Evolutionary conservation across 371 early-diverging fungal genomes (phyloP).

Genomic region (Apophysomyces ossiformis): DNA sequence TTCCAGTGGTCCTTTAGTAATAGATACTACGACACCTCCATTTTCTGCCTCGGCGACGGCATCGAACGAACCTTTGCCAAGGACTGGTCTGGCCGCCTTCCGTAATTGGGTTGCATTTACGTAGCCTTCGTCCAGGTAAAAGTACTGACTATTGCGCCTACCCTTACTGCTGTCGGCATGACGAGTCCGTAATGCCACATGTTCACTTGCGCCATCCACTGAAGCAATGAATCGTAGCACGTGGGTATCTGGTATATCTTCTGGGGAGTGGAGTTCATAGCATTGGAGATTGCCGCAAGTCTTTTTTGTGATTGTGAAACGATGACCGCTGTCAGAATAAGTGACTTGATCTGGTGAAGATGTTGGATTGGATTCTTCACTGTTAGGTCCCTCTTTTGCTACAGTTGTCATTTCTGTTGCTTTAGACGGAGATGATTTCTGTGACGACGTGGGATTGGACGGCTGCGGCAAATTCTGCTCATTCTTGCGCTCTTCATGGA

Average conservation of each 20-base stretch:
- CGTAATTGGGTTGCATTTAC: conserved; percentile 63
- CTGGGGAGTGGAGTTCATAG: conserved; percentile 41
- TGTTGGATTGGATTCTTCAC: not conserved
- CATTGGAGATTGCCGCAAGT: conserved; percentile 32
- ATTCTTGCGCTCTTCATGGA: not conserved
- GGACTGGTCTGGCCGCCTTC: conserved; percentile 51
- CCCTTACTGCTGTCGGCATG: conserved; percentile 24
- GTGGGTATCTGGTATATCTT: conserved; percentile 41
- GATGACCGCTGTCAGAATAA: conserved; percentile 13
- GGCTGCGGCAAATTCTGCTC: not conserved
- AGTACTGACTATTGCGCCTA: conserved; percentile 26
- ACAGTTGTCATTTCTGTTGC: not conserved
- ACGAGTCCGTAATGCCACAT: conserved; percentile 36
- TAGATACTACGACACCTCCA: conserved; percentile 28
- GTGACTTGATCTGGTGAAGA: not conserved
- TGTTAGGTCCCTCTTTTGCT: not conserved
- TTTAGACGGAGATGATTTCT: not conserved
- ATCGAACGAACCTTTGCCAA: conserved; percentile 56
- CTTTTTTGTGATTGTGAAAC: conserved; percentile 23
- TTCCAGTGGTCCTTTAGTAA: conserved; percentile 45
- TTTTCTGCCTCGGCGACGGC: conserved; percentile 32
- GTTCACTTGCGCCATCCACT: conserved; percentile 41
- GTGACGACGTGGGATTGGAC: not conserved
- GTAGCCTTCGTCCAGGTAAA: conserved; percentile 52
- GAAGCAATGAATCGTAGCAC: conserved; percentile 37